Base-by-base conservation (phyloP, 192 early-diverging fungal genomes). In the Coemansia sp. region DNA sequence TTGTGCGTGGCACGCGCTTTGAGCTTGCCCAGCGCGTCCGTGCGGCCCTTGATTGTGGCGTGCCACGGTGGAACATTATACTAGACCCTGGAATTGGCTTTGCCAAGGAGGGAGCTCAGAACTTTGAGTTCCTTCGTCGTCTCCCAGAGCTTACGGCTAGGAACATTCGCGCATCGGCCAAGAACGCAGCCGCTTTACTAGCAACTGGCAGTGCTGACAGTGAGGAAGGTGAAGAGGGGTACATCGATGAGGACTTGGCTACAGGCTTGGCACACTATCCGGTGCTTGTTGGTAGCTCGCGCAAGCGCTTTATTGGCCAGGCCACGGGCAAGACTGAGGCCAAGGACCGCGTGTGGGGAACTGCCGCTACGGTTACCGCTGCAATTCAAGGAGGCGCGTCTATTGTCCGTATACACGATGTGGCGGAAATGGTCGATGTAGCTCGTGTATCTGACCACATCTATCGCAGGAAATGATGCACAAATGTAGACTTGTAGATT, bases 41-140 rank as follows among this genome's bases (percentile, higher is more conserved):
- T 54, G 78, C 74, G 20, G 95, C 96, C 1, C 80, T 97, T 22
- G 73, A 81, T n/a, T 84, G 87, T 2, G 97, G 97, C 54, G 89
- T 99, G 5, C 86, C 89, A 47, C 87, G 96, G 12, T 99, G 98
- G 98, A 98, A 98, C 79, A 94, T 99, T 29, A 92, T 97, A 70
- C 79, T 97, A 3, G 98, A 99, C 71, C 98, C 98, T 13, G 98
- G 98, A 27, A 89, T 99, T 67, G 98, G 98, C 2, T 99, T 99
- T 86, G 95, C 97, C 36, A 99, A 99, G 83, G 90, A 91, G 9
- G 86, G 84, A 29, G 87, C 88, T 3, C 98, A 99, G 75, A 93
- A 91, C 77, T 90, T 96, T 80, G 91, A 94, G 72, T 77, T 99
- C 31, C 77, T 99, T 63, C 87, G 91, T 34, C 82, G 90, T 5